Percentiles rank a stretch among this genome's conserved stretches.
phyloP scores from a whole-genome alignment of 1,139 yeast genomes.

The Suhomyces bribrorum region DNA sequence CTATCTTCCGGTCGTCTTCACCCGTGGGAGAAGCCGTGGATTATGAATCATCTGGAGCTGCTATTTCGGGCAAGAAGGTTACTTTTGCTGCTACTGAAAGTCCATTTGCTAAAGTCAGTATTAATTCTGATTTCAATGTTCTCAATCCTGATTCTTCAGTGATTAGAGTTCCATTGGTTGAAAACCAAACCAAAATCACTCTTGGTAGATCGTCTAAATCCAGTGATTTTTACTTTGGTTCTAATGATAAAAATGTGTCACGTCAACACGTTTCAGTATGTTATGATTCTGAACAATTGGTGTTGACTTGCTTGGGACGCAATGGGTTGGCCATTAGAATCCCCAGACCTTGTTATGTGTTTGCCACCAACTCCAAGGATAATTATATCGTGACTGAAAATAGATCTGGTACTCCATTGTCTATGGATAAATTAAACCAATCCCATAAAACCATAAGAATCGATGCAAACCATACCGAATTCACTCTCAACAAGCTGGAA shows the following conservation, averaged over 20 bases:
- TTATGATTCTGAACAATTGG: constrained; percentile 28
- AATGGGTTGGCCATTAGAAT: constrained; percentile 68
- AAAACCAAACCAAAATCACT: constrained; percentile 25
- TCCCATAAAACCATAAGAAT: constrained; percentile 41
- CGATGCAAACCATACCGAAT: constrained; percentile 53
- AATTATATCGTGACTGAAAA: constrained; percentile 39
- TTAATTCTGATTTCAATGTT: constrained; percentile 40
- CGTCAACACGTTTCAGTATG: constrained; percentile 58
- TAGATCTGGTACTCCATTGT: constrained; percentile 23
- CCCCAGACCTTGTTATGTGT: constrained; percentile 49
- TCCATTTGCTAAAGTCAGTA: constrained; percentile 16
- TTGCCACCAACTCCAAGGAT: constrained; percentile 26
- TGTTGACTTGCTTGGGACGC: constrained; percentile 63
- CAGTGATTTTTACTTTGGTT: constrained; percentile 56
- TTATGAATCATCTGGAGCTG: neutral
- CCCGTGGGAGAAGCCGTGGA: constrained; percentile 25
- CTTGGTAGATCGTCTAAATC: constrained; percentile 70
- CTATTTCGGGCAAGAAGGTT: constrained; percentile 11
- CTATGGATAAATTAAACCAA: constrained; percentile 16
- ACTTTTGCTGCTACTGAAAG: constrained; percentile 11
- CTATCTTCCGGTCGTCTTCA: constrained; percentile 49
- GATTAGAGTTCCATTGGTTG: constrained; percentile 36
- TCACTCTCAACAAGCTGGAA: constrained; percentile 56
- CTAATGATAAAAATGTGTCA: constrained; percentile 62
- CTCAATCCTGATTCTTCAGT: constrained; percentile 42